phyloP scores from a whole-genome alignment of 129 eudicot species.

The Helianthus tuberosus region DNA sequence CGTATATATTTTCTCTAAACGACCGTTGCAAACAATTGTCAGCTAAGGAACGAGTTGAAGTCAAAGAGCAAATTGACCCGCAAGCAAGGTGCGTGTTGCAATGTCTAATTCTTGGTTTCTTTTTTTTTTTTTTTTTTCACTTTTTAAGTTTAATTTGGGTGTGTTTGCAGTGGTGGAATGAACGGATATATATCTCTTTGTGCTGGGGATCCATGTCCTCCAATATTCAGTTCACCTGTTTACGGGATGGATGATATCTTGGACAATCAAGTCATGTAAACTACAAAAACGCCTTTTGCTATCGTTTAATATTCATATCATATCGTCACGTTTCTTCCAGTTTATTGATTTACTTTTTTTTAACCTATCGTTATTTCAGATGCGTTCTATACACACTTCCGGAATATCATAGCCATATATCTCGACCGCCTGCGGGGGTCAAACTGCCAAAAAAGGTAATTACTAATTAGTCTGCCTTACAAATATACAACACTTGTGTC shows the following conservation, averaged over 20 bases:
- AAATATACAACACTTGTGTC: slow-evolving; percentile 11
- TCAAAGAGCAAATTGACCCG: slow-evolving; percentile 69
- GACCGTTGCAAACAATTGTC: slow-evolving; percentile 80
- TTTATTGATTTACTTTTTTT: slow-evolving; percentile 4
- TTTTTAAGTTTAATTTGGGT: slow-evolving; percentile 31
- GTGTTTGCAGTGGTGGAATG: slow-evolving; percentile 88
- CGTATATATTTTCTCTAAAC: slow-evolving; percentile 77
- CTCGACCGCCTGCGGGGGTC: slow-evolving; percentile 82
- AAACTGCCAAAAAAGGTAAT: slow-evolving; percentile 76
- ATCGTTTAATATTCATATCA: neutral
- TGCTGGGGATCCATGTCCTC: slow-evolving; percentile 89
- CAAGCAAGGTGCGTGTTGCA: slow-evolving; percentile 60
- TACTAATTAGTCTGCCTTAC: neutral
- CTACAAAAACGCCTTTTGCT: slow-evolving; percentile 21
- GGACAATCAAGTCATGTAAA: slow-evolving; percentile 96
- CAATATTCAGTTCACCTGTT: slow-evolving; percentile 83
- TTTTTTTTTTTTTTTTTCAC: neutral
- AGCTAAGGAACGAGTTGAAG: slow-evolving; percentile 52
- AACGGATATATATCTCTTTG: slow-evolving; percentile 87
- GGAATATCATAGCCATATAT: slow-evolving; percentile 64
- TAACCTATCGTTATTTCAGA: slow-evolving; percentile 41
- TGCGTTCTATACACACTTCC: slow-evolving; percentile 92
- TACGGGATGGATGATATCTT: slow-evolving; percentile 79
- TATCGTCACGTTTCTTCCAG: neutral
- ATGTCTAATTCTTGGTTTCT: neutral